phyloP scores from a whole-genome alignment of 805 yeast genomes.

The Kodamaea lidongshanica region DNA sequence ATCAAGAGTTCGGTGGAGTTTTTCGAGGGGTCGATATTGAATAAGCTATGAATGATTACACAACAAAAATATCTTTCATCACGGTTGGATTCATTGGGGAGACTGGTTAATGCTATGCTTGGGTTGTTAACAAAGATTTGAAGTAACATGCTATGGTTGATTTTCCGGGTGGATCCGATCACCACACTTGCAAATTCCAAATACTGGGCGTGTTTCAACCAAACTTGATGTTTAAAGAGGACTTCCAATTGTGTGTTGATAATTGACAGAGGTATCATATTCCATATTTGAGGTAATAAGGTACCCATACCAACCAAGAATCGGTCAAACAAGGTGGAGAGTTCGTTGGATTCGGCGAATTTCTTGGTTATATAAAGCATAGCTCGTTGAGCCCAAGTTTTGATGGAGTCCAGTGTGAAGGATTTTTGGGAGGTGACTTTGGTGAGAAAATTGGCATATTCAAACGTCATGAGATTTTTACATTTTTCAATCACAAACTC shows the following conservation, averaged over 20 bases:
- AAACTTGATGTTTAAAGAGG: conserved; percentile 38
- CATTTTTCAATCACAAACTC: conserved; percentile 14
- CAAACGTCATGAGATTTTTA: conserved; percentile 25
- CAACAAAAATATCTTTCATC: conserved; percentile 38
- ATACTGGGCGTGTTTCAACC: conserved; percentile 39
- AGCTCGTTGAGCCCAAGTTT: conserved; percentile 52
- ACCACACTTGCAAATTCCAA: conserved; percentile 42
- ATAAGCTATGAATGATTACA: conserved; percentile 45
- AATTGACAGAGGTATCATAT: conserved; percentile 37
- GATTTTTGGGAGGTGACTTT: conserved; percentile 21
- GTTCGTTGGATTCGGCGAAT: conserved; percentile 44
- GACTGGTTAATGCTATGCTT: conserved; percentile 25
- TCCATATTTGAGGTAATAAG: conserved; percentile 24
- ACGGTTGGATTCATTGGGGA: conserved; percentile 16
- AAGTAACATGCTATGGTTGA: conserved; percentile 46
- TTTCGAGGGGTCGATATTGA: conserved; percentile 37
- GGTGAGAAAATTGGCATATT: conserved; percentile 24
- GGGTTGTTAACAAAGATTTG: conserved; percentile 60
- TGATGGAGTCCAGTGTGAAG: conserved; percentile 17
- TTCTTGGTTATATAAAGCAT: conserved; percentile 57
- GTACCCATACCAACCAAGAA: conserved; percentile 22
- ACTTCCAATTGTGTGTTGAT: conserved; percentile 64
- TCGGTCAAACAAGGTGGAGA: conserved; percentile 24
- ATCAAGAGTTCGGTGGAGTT: conserved; percentile 45
- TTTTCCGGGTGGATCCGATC: conserved; percentile 26